Percentiles rank a stretch among this genome's conserved stretches.
These are phyloP conservation scores for Teunomyces kruisii DNA, from an alignment of 805 yeast species.

Conservation along the genomic window DNA sequence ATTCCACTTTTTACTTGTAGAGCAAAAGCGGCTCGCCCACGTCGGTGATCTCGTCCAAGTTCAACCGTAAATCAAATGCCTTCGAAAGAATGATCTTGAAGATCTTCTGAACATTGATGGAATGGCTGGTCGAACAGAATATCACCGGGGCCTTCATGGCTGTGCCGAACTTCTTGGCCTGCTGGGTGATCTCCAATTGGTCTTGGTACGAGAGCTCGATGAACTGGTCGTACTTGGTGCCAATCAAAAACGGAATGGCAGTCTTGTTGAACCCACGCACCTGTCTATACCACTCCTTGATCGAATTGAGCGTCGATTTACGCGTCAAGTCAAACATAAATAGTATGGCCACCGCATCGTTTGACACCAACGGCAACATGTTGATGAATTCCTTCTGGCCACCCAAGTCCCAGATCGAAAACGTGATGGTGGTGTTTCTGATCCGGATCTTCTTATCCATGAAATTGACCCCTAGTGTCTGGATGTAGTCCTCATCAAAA, in stretches of 20 bases:
- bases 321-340: constrained; percentile 88
- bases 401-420: constrained; percentile 94
- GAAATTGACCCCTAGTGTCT: constrained; percentile 92
- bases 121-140: constrained; percentile 88
- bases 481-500: constrained; percentile 88
- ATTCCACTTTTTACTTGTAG: constrained; percentile 51
- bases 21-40: constrained; percentile 91
- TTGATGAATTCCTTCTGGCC: constrained; percentile 94
- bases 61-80: constrained; percentile 81
- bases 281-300: constrained; percentile 93
- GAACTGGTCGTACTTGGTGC: constrained; percentile 90
- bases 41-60: constrained; percentile 77
- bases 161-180: constrained; percentile 79
- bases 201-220: constrained; percentile 75
- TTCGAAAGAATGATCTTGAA: constrained; percentile 88
- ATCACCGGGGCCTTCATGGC: constrained; percentile 86
- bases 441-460: constrained; percentile 87
- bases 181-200: constrained; percentile 79
- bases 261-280: constrained; percentile 86
- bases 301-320: constrained; percentile 78
- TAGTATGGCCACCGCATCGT: constrained; percentile 87
- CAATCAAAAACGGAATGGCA: constrained; percentile 88
- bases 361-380: constrained; percentile 90
- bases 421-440: constrained; percentile 82
- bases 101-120: constrained; percentile 90